Base-by-base conservation (phyloP, 2,329 filamentous ascomycete genomes). In the Lithohypha guttulata region DNA sequence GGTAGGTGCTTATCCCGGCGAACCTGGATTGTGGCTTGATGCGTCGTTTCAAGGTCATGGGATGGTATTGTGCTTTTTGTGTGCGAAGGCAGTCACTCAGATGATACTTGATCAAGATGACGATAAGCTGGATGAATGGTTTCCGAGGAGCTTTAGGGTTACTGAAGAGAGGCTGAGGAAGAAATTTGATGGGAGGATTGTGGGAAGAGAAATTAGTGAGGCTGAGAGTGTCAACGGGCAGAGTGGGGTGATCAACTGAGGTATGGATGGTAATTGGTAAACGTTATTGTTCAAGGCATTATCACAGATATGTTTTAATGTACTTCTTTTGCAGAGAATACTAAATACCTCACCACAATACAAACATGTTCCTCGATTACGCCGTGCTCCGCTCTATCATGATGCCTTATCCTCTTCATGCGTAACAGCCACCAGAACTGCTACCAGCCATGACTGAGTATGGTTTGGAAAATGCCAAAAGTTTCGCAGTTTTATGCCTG, bases 1-100 rank as follows among this genome's bases (percentile, higher is more conserved):
- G 30, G 66, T 76, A 1, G 72, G 72, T 0, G 56, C 61, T 42
- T 56, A 73, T 41, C 2, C 46, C 2, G 61, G 54, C 0, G 55
- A 65, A 28, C 47, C 59, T 13, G 50, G 42, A 0, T 18, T 55
- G 7, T 51, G 30, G 20, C 30, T 51, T 6, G 42, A 40, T 20
- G 48, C 39, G 5, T 42, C 40, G 9, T 47, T 51, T 21, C 47
- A 51, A 20, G 48, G 48, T 3, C 48, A 51, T 34, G 48, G 48
- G 10, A 51, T 51, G 48, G 48, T 48, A 11, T 29, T 49, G 25
- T 46, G 44, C 32, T 51, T 44, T 17, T 21, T 45, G 30, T 49
- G 49, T 37, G 45, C 49, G 7, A 28, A 34, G 23, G 49, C 47
- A 9, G 32, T 41, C 6, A 42, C 31, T 4, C n/a, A 34, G 13